These are phyloP conservation scores for Stephanodiscus triporus DNA, from an alignment of 108 stramenopile genomes.

Conservation along the genomic window DNA sequence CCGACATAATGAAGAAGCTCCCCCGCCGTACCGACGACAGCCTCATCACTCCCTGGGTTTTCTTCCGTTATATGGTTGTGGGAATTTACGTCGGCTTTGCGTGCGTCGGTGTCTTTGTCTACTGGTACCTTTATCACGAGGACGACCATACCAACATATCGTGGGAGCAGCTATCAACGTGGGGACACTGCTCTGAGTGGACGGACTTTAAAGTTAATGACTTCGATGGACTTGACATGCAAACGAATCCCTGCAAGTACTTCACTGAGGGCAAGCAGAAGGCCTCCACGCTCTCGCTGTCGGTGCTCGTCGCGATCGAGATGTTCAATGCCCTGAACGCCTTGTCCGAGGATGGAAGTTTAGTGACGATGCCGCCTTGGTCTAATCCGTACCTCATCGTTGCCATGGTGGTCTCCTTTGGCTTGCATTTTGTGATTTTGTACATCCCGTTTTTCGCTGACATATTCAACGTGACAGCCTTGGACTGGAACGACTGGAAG, in stretches of 20 bases:
- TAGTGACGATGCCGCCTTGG: constrained; percentile 82
- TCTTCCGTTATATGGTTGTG: constrained; percentile 92
- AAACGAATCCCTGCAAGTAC: constrained; percentile 62
- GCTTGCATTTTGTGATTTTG: constrained; percentile 74
- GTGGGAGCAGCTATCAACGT: constrained; percentile 54
- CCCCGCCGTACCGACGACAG: constrained; percentile 91
- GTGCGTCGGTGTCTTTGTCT: constrained; percentile 92
- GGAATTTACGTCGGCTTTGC: constrained; percentile 97
- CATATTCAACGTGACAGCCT: constrained; percentile 69
- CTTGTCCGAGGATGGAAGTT: constrained; percentile 78
- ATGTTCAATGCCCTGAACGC: constrained; percentile 82
- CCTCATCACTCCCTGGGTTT: constrained; percentile 95
- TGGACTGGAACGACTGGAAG: constrained; percentile 58
- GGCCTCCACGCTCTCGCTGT: constrained; percentile 70
- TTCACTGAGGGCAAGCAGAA: constrained; percentile 57
- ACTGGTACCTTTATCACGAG: constrained; percentile 64
- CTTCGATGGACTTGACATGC: constrained; percentile 58
- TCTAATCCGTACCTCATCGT: constrained; percentile 74
- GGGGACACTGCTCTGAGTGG: constrained; percentile 45
- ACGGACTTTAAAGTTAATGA: constrained; percentile 50
- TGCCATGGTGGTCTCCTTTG: constrained; percentile 74
- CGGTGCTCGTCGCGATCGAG: constrained; percentile 86
- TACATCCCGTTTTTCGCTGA: constrained; percentile 54
- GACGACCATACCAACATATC: constrained; percentile 52
- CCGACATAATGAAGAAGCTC: constrained; percentile 81